Conservation (phyloP, 2,329 filamentous ascomycete genomes). For the Reticulascus tulasneorum region DNA sequence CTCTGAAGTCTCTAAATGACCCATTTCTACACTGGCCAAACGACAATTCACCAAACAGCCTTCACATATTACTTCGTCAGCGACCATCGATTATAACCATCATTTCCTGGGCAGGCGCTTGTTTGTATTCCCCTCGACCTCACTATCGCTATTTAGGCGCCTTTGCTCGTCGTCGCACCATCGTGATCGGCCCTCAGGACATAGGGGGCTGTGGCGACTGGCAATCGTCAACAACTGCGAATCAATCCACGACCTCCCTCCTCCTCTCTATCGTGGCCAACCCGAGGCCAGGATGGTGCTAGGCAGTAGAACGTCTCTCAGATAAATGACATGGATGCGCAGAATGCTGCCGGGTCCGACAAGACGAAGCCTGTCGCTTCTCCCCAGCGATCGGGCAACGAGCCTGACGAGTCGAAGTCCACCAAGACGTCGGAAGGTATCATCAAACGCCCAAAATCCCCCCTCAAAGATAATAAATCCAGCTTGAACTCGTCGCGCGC, state of each 20-base stretch:
- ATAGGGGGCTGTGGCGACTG: slow-evolving; percentile 12
- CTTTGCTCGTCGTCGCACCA: slow-evolving; percentile 7
- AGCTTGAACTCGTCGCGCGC: slow-evolving; percentile 22
- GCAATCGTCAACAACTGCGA: slow-evolving; percentile 2
- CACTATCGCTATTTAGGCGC: slow-evolving; percentile 1
- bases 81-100: slow-evolving; percentile 9
- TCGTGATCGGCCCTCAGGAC: slow-evolving; percentile 1
- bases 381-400: slow-evolving; percentile 38
- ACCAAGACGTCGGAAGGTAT: slow-evolving; percentile 12
- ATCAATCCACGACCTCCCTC: slow-evolving; percentile 3
- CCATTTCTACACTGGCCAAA: slow-evolving; percentile 14
- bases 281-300: slow-evolving; percentile 56
- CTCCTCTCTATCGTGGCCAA: slow-evolving; percentile 27
- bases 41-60: slow-evolving; percentile 10
- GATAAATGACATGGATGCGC: slow-evolving; percentile 67
- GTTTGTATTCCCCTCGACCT: no score
- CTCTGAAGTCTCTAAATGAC: slow-evolving; percentile 14
- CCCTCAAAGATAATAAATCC: slow-evolving; percentile 14
- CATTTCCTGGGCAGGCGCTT: slow-evolving; percentile 14
- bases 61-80: slow-evolving; percentile 10
- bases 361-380: slow-evolving; percentile 56
- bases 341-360: slow-evolving; percentile 62
- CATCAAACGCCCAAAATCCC: slow-evolving; percentile 9
- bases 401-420: slow-evolving; percentile 18
- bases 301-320: slow-evolving; percentile 43